Evolutionary conservation across 495 filamentous ascomycete genomes (phyloP).

Genomic region (Trichodelitschia bisporula): DNA sequence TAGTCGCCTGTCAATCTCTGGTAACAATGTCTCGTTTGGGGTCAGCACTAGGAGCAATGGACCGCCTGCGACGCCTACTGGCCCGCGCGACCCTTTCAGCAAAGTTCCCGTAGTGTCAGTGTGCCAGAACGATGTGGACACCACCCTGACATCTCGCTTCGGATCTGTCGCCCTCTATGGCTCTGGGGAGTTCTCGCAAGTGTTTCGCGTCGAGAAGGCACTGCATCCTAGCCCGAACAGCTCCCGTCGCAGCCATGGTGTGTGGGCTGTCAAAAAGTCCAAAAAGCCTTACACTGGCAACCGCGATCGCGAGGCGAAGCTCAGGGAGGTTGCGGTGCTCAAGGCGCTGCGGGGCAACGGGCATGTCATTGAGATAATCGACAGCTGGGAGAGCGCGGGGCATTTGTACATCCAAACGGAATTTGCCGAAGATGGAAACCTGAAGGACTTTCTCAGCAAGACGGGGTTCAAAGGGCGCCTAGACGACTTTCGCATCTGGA

Average conservation of each 20-base stretch:
- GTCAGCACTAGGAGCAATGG: constrained; percentile 21
- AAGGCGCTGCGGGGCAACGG: constrained; percentile 45
- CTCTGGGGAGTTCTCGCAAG: constrained; percentile 75
- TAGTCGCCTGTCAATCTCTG: constrained; percentile 57
- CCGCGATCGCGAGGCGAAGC: constrained; percentile 49
- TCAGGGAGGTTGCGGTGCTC: constrained; percentile 58
- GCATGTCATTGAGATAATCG: constrained; percentile 56
- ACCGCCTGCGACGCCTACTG: constrained; percentile 60
- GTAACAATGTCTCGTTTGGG: constrained; percentile 8
- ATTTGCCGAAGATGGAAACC: constrained; percentile 75
- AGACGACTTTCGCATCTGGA: constrained; percentile 97
- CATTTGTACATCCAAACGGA: constrained; percentile 94
- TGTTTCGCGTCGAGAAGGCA: constrained; percentile 49
- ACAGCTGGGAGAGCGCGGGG: constrained; percentile 60
- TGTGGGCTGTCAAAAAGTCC: constrained; percentile 86
- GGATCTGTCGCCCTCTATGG: constrained; percentile 52
- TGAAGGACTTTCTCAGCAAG: constrained; percentile 56
- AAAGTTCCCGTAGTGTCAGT: constrained; percentile 9
- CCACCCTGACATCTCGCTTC: constrained; percentile 43
- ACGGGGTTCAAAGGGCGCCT: constrained; percentile 62
- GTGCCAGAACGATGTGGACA: constrained; percentile 42
- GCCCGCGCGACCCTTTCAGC: constrained; percentile 39
- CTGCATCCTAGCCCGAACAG: constrained; percentile 1
- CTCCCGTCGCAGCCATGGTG: constrained; percentile 18
- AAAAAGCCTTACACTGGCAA: constrained; percentile 49